A percentile compares a stretch with the other conserved stretches of the same genome.
phyloP scores from a whole-genome alignment of 352 stramenopile genomes.

The Phytopythium cucurbitacearum region DNA sequence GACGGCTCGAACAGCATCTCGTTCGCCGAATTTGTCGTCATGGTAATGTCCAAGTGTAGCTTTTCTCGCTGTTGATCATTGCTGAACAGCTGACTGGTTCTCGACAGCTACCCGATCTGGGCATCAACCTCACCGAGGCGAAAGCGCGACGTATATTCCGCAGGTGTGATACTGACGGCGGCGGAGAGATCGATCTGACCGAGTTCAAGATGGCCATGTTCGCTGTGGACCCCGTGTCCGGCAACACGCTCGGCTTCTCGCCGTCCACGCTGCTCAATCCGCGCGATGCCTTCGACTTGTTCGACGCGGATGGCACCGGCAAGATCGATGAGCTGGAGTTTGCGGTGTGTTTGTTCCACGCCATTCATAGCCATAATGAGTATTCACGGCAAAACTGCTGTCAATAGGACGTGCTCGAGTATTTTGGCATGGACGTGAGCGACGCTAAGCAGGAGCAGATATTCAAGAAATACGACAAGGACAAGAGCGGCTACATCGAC shows the following conservation, averaged over 20 bases:
- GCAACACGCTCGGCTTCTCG: conserved; percentile 75
- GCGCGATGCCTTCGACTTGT: conserved; percentile 90
- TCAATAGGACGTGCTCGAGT: conserved; percentile 88
- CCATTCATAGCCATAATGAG: neutral
- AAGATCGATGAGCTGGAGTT: conserved; percentile 93
- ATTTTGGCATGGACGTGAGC: conserved; percentile 85
- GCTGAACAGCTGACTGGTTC: conserved; percentile 35
- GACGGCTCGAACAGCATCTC: conserved; percentile 89
- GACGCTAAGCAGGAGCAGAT: conserved; percentile 90
- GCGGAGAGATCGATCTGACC: conserved; percentile 89
- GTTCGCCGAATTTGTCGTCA: conserved; percentile 86
- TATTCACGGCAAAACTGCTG: neutral
- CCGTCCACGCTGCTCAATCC: conserved; percentile 81
- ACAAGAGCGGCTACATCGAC: conserved; percentile 90
- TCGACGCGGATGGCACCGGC: conserved; percentile 87
- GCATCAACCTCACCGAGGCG: conserved; percentile 82
- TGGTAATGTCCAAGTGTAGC: conserved; percentile 37
- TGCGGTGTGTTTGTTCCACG: conserved; percentile 35
- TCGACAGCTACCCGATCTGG: conserved; percentile 77
- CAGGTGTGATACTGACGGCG: conserved; percentile 87
- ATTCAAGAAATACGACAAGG: conserved; percentile 92
- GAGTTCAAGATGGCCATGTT: conserved; percentile 95
- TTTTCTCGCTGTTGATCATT: neutral
- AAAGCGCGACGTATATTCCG: conserved; percentile 91
- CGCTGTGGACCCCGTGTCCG: conserved; percentile 82